Evolutionary conservation across 106 monocot genomes (phyloP).

Genomic region (Acorus calamus): DNA sequence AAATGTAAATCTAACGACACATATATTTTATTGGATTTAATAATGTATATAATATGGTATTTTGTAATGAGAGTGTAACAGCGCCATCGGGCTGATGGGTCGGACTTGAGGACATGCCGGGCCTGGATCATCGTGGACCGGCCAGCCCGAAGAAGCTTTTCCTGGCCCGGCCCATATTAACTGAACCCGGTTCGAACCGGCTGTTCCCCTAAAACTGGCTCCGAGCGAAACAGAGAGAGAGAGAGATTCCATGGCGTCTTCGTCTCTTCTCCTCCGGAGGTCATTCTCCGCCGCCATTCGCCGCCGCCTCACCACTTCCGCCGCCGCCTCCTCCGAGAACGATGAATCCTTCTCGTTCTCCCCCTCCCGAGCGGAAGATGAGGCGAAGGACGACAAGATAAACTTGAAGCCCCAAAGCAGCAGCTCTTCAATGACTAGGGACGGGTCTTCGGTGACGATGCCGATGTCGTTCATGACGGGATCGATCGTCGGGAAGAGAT

Average conservation of each 20-base stretch:
- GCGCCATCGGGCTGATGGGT: too few species aligned
- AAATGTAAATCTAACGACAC: too few species aligned
- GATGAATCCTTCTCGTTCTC: neutral
- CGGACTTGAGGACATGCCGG: too few species aligned
- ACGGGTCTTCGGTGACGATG: conserved; percentile 64
- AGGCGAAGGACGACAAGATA: conserved; percentile 30
- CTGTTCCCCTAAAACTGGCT: too few species aligned
- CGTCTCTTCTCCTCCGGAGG: conserved; percentile 6
- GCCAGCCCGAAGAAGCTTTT: too few species aligned
- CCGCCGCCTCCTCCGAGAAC: neutral
- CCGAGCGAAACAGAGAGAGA: too few species aligned
- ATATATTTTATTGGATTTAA: too few species aligned
- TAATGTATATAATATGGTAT: too few species aligned
- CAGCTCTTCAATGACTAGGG: conserved; percentile 27
- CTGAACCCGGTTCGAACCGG: too few species aligned
- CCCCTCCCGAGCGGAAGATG: neutral
- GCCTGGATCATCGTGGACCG: too few species aligned
- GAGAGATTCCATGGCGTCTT: neutral
- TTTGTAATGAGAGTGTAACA: too few species aligned
- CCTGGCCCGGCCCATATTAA: too few species aligned
- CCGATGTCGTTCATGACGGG: conserved; percentile 90
- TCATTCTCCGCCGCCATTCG: neutral
- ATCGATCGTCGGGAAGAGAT: conserved; percentile 85
- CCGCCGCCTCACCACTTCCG: conserved; percentile 1
- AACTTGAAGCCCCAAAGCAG: conserved; percentile 34